Percentiles rank a stretch among this genome's conserved stretches.
Conservation (phyloP, 2,329 filamentous ascomycete species). For the Trichophyton schoenleinii region DNA sequence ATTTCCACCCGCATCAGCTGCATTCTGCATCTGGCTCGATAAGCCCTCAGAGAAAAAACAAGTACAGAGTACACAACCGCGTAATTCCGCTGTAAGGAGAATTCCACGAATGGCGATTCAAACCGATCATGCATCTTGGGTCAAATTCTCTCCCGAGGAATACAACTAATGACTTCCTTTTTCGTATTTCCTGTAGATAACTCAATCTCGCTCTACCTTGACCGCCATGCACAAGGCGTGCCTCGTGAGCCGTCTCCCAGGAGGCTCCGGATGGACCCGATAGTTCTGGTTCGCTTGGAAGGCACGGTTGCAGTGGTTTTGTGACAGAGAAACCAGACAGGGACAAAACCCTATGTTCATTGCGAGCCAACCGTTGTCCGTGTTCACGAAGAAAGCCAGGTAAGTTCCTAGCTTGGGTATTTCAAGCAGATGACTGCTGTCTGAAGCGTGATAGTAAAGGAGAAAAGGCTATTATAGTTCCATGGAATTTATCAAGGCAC, state of each 20-base stretch:
- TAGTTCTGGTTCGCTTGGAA: not conserved
- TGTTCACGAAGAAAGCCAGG: not conserved
- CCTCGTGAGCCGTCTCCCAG: not conserved
- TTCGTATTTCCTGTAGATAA: not conserved
- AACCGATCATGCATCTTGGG: not conserved
- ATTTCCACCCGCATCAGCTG: not conserved
- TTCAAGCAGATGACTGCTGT: not conserved
- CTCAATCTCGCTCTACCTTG: not conserved
- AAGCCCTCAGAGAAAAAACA: not conserved
- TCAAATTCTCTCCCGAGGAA: not conserved
- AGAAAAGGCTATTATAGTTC: not conserved
- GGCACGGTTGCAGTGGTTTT: not conserved
- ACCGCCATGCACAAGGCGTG: not conserved
- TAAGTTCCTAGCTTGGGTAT: not conserved
- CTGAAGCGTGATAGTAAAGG: not conserved
- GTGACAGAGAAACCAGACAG: not conserved
- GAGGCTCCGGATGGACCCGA: not conserved
- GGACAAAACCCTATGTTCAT: not conserved
- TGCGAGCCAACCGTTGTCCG: not conserved
- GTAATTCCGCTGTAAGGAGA: not conserved
- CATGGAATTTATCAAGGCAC: not conserved
- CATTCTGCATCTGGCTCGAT: not conserved
- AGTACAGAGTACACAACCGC: not conserved
- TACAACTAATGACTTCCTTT: not conserved
- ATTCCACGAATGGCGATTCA: not conserved